Percentiles rank a stretch among this genome's conserved stretches.
These are phyloP conservation scores for Aspergillus kassunensis DNA, from an alignment of 495 filamentous ascomycete species.

Conservation along the genomic window DNA sequence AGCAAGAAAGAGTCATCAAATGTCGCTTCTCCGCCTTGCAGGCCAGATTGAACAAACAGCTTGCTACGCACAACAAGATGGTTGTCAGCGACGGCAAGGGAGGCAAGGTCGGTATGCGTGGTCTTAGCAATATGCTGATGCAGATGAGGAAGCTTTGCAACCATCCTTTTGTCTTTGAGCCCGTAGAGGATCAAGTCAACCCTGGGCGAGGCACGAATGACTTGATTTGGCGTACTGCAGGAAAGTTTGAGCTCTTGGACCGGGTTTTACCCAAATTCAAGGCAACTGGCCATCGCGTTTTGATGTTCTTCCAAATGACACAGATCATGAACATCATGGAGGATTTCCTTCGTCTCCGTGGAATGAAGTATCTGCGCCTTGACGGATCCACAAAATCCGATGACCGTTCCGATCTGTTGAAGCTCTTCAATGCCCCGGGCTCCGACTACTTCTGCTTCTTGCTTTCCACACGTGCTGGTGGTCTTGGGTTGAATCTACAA, in stretches of 20 bases:
- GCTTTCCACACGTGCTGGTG: conserved; percentile 97
- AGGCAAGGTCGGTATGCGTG: conserved; percentile 90
- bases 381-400: conserved; percentile 97
- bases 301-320: conserved; percentile 99
- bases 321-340: conserved; percentile 99
- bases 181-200: conserved; percentile 98
- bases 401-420: conserved; percentile 87
- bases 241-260: conserved; percentile 96
- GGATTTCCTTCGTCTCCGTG: conserved; percentile 84
- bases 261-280: conserved; percentile 90
- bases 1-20: conserved; percentile 98
- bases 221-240: conserved; percentile 88
- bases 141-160: conserved; percentile 98
- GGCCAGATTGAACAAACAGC: conserved; percentile 89
- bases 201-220: conserved; percentile 83
- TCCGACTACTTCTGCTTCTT: conserved; percentile 97
- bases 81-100: conserved; percentile 92
- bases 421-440: conserved; percentile 79
- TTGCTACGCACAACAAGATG: conserved; percentile 91
- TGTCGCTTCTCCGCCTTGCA: conserved; percentile 96
- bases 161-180: conserved; percentile 97
- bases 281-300: conserved; percentile 79
- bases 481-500: conserved; percentile 92
- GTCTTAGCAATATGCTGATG: conserved; percentile 99
- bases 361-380: conserved; percentile 79